These are phyloP conservation scores for Mollisiaceae sp. DNA, from an alignment of 2,329 filamentous ascomycete genomes.

Conservation along the genomic window DNA sequence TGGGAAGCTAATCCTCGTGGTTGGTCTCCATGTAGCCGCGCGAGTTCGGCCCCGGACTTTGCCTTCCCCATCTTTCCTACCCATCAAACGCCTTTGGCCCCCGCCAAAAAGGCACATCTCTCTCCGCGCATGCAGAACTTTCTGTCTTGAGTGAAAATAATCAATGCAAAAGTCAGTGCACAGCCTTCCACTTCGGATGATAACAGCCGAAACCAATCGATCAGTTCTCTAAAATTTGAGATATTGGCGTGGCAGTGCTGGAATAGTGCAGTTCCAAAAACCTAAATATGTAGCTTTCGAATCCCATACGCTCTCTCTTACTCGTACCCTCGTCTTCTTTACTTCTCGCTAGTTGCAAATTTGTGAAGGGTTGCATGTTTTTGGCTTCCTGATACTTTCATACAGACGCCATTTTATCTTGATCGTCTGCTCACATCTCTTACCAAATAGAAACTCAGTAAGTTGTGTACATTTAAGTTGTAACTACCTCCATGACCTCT, in stretches of 20 bases:
- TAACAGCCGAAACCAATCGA: not conserved
- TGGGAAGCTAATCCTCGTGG: not conserved
- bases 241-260: not conserved
- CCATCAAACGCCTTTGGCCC: not conserved
- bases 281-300: not conserved
- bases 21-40: not conserved
- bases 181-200: not conserved
- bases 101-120: not conserved
- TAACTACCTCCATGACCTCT: too few species aligned
- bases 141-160: not conserved
- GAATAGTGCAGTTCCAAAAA: not conserved
- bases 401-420: too few species aligned
- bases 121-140: not conserved
- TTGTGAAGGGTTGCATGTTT: not conserved
- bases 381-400: not conserved
- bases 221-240: not conserved
- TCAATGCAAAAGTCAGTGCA: not conserved
- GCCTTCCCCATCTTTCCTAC: not conserved
- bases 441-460: too few species aligned
- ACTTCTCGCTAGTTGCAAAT: too few species aligned
- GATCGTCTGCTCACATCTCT: too few species aligned
- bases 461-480: too few species aligned
- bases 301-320: not conserved
- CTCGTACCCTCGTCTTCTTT: not conserved
- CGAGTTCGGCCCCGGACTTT: not conserved